Evolutionary conservation across 2,329 filamentous ascomycete genomes (phyloP), one percentile per base, ranked within the genome.

Genomic region (Cercospora brassicicola): DNA sequence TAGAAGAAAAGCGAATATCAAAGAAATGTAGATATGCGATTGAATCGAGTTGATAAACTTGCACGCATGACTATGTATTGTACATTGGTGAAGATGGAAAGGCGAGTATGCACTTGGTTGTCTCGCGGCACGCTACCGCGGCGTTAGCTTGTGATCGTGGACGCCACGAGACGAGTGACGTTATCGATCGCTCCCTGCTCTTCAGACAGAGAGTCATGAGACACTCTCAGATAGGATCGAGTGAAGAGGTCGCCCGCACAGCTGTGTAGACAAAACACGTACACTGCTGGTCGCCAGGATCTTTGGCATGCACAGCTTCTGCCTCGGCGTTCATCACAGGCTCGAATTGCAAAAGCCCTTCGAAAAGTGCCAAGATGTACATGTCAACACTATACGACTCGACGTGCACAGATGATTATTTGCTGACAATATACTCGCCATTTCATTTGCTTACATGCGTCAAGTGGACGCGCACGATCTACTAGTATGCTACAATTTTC

Each of bases 401-500:
- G 53, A 56, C 28, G 7, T n/a, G 45, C 26, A 7, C 10, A 23
- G 20, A 26, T 20, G 45, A 15, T 42, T 9, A 51, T 7, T 51
- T 51, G 3, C 45, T 51, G 30, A 15, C 53, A 57, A 1, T 57
- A 31, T 31, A 30, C 26, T 57, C 53, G 30, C 26, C 26, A 33
- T 23, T n/a, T 30, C 26, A 26, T 26, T 57, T 7, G 26, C 53
- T 57, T 28, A 9, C 26, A 26, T 18, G 53, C 26, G 28, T 30
- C 8, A 18, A 30, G 15, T 31, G n/a, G 15, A 53, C 23, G 39
- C n/a, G 9, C 48, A 23, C 10, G 13, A 55, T 33, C 23, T 36
- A 11, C 18, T 36, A 13, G 5, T 64, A 56, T 56, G 30, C 67
- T 67, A 73, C 64, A 67, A 9, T 53, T 73, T 73, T 39, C 72